Percentiles rank a stretch among this genome's conserved stretches.
phyloP scores from a whole-genome alignment of 106 monocot genomes.

The Iris macrosiphon region DNA sequence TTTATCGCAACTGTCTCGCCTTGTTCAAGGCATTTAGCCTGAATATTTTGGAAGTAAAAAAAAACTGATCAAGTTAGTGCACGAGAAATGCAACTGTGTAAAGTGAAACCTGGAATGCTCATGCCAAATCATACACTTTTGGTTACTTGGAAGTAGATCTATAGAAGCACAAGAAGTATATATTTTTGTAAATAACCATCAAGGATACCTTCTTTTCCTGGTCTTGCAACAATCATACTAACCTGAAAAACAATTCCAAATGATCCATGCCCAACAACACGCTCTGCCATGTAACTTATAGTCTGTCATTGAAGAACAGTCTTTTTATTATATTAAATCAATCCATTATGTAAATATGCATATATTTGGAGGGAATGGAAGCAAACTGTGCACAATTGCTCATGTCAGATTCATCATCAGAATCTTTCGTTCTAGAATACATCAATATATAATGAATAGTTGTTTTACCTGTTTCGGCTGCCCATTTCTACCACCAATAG shows the following conservation, averaged over 20 bases:
- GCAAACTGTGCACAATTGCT: too few species aligned
- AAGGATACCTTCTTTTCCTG: too few species aligned
- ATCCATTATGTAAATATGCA: too few species aligned
- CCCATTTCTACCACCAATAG: constrained; percentile 26
- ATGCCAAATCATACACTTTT: too few species aligned
- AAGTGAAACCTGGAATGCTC: too few species aligned
- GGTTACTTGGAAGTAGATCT: too few species aligned
- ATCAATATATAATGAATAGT: neutral
- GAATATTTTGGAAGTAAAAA: neutral
- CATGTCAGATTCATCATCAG: too few species aligned
- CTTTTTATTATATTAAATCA: neutral
- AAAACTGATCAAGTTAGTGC: neutral
- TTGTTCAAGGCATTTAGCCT: constrained; percentile 20
- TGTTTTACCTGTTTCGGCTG: constrained; percentile 24
- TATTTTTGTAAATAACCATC: too few species aligned
- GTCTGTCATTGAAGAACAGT: constrained; percentile 9
- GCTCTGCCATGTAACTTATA: constrained; percentile 25
- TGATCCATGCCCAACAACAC: constrained; percentile 22
- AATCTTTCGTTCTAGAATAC: too few species aligned
- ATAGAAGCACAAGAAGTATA: too few species aligned
- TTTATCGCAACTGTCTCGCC: constrained; percentile 21
- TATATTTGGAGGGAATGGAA: too few species aligned
- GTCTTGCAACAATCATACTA: neutral
- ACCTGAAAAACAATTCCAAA: constrained; percentile 33
- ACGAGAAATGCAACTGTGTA: neutral